Percentiles rank a stretch among this genome's conserved stretches.
These are phyloP conservation scores for Tulasnella sp. DNA, from an alignment of 768 basidiomycete genomes.

Conservation along the genomic window DNA sequence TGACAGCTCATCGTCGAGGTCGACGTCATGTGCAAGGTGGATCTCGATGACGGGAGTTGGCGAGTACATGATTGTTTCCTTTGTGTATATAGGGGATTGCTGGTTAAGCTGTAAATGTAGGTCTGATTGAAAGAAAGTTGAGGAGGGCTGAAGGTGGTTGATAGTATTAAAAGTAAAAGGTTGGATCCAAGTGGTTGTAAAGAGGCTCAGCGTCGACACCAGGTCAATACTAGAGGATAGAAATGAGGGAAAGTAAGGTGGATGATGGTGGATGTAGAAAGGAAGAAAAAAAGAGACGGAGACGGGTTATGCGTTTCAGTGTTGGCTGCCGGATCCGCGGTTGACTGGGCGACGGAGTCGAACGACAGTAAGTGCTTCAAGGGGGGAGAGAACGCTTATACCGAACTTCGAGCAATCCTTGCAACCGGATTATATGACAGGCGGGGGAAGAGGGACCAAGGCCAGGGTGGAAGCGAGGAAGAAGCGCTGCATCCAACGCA, in stretches of 20 bases:
- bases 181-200: not conserved
- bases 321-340: not conserved
- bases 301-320: not conserved
- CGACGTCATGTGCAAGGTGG: slow-evolving; percentile 5
- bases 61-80: slow-evolving; percentile 4
- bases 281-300: not conserved
- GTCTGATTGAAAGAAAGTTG: slow-evolving; percentile 1
- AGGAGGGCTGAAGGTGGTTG: not conserved
- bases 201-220: not conserved
- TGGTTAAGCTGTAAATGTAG: not conserved
- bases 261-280: not conserved
- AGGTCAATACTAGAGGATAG: not conserved
- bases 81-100: not conserved
- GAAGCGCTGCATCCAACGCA: too few species aligned
- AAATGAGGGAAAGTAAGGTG: not conserved
- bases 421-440: too few species aligned
- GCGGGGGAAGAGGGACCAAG: too few species aligned
- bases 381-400: not conserved
- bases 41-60: slow-evolving; percentile 13
- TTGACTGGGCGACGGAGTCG: not conserved
- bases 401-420: not conserved
- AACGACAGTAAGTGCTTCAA: not conserved
- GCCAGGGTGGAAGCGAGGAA: not conserved
- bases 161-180: not conserved
- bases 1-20: slow-evolving; percentile 3